Base-by-base conservation (phyloP, 768 basidiomycete species). In the Suillus tomentosus region DNA sequence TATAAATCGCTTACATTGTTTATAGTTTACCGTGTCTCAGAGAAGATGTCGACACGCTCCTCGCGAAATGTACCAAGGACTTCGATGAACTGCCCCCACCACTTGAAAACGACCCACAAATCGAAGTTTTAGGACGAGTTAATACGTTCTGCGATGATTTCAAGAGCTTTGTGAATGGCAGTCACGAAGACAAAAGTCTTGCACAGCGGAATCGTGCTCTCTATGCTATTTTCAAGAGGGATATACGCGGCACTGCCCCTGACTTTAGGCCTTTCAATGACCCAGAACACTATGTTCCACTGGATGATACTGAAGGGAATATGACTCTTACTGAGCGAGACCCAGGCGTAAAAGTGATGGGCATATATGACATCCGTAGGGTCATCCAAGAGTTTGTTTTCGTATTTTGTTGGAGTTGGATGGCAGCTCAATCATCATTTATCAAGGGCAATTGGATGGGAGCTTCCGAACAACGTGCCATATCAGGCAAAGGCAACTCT, bases 211-310 rank as follows among this genome's bases (percentile, higher is more conserved):
- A 76, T 54, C 71, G 72, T 34, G 70, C 65, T 4, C 66, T 71
- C 1, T 80, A 72, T 56, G 62, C 42, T 0, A 24, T 24, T 14
- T 75, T 80, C 61, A 79, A 77, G 62, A n/a, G 19, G 1, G 66
- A 67, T 1, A 80, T 81, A n/a, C 68, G 73, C 3, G 57, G 67
- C 11, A 79, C 76, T 1, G 74, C 74, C 8, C 80, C 80, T 0
- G 72, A 75, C 31, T 81, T 80, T 61, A 60, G 74, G 10, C 78
- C 79, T 3, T 68, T 51, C 64, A 22, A 19, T 45, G 4, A 42
- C 0, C 54, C 61, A 22, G 22, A 48, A 24, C n/a, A 15, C 9
- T 61, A 34, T 34, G 50, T 54, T 42, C 48, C 50, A 40, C 43
- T 70, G 34, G 69, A 71, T 14, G 67, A 67, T 45, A 66, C 65